Evolutionary conservation across 2,329 filamentous ascomycete genomes (phyloP).

Genomic region (Aspergillus candidus): DNA sequence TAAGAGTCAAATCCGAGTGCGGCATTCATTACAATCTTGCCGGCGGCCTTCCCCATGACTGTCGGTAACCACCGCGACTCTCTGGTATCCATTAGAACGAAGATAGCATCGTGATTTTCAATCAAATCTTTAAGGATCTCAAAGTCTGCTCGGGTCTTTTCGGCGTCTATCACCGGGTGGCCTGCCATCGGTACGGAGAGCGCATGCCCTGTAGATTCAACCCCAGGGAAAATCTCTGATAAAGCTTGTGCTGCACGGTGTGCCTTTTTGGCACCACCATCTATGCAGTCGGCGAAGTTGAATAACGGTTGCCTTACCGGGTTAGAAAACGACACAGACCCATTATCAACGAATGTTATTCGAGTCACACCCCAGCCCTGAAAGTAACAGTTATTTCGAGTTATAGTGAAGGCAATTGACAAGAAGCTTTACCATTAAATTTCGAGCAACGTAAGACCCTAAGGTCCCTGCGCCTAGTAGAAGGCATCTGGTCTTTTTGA

Average conservation of each 20-base stretch:
- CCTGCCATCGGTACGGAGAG: conserved; percentile 93
- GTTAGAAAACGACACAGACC: conserved; percentile 88
- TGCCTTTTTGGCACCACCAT: conserved; percentile 80
- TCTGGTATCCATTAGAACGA: conserved; percentile 93
- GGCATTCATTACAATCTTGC: conserved; percentile 95
- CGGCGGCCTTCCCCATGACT: conserved; percentile 85
- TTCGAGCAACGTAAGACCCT: conserved; percentile 87
- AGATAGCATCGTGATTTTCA: conserved; percentile 81
- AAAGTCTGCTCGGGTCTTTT: conserved; percentile 65
- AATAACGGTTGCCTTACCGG: conserved; percentile 93
- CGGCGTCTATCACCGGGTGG: conserved; percentile 73
- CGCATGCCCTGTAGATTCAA: conserved; percentile 71
- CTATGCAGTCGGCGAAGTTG: conserved; percentile 78
- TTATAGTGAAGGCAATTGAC: not conserved
- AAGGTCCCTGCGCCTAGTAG: conserved; percentile 88
- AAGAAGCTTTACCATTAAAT: conserved; percentile 57
- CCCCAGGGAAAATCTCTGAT: conserved; percentile 81
- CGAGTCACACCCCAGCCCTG: conserved; percentile 87
- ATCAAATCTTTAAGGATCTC: conserved; percentile 69
- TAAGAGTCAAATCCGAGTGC: conserved; percentile 95
- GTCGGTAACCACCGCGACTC: conserved; percentile 95
- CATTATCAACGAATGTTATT: conserved; percentile 94
- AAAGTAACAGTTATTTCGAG: not conserved
- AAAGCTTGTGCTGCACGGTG: conserved; percentile 71
- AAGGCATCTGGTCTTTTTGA: conserved; percentile 85